A percentile compares a stretch with the other conserved stretches of the same genome.
These are phyloP conservation scores for Globisporangium alternatum DNA, from an alignment of 352 stramenopile species.

Conservation along the genomic window DNA sequence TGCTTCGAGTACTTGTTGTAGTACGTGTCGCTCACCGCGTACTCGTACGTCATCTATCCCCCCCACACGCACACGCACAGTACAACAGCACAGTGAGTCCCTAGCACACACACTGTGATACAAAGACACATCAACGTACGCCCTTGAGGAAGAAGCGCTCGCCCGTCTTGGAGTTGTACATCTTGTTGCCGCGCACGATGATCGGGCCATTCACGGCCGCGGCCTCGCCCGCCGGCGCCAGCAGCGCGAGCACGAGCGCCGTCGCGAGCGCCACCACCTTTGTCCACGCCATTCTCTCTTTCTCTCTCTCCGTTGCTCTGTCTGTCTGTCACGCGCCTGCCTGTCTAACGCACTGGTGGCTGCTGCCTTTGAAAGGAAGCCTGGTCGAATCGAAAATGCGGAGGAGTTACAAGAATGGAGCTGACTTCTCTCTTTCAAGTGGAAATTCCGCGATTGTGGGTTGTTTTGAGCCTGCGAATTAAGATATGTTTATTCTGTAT, in stretches of 20 bases:
- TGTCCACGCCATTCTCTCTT: slow-evolving; percentile 12
- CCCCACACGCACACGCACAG: background rate
- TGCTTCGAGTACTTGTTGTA: slow-evolving; percentile 84
- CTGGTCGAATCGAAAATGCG: background rate
- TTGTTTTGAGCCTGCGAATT: background rate
- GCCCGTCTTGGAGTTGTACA: slow-evolving; percentile 79
- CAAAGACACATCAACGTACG: slow-evolving; percentile 31
- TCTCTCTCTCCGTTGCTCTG: slow-evolving; percentile 1
- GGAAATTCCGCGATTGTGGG: too few species aligned
- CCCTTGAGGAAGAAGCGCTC: slow-evolving; percentile 88
- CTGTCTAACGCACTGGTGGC: background rate
- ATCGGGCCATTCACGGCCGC: slow-evolving; percentile 46
- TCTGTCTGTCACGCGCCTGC: background rate
- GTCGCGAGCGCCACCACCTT: slow-evolving; percentile 2
- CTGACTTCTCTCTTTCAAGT: background rate
- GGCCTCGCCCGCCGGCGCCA: slow-evolving; percentile 12
- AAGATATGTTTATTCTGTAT: background rate
- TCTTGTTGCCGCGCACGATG: slow-evolving; percentile 84
- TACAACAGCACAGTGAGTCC: background rate
- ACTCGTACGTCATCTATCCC: slow-evolving; percentile 87
- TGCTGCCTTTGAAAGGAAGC: slow-evolving; percentile 1
- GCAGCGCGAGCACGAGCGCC: slow-evolving; percentile 11
- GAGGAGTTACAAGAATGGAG: background rate
- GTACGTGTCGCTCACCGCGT: slow-evolving; percentile 83
- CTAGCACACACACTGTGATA: background rate